Evolutionary conservation across 1,284 basidiomycete species (phyloP).

Genomic region (Leccinum solheimii): DNA sequence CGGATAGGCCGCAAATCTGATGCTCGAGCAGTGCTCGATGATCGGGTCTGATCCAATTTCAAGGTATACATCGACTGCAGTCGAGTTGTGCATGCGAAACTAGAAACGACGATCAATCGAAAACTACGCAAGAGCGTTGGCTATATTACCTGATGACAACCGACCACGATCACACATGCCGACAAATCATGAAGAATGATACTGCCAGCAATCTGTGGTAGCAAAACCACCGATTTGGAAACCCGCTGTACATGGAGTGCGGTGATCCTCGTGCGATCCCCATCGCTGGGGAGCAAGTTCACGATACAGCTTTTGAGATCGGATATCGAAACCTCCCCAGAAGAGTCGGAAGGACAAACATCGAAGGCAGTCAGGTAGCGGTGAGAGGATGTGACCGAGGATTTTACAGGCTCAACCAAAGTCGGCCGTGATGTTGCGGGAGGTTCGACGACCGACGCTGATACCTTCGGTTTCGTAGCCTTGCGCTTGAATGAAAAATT

Average conservation of each 20-base stretch:
- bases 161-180: conserved; percentile 62
- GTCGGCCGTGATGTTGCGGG: conserved; percentile 20
- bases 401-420: conserved; percentile 33
- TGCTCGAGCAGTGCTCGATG: conserved; percentile 66
- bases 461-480: conserved; percentile 27
- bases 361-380: conserved; percentile 41
- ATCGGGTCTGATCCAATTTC: conserved; percentile 67
- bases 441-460: conserved; percentile 6
- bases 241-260: conserved; percentile 61
- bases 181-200: conserved; percentile 64
- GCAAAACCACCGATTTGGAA: conserved; percentile 59
- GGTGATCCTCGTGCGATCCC: conserved; percentile 18
- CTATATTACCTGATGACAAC: conserved; percentile 71
- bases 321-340: conserved; percentile 54
- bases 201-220: conserved; percentile 67
- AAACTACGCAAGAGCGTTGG: neutral
- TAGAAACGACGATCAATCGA: conserved; percentile 32
- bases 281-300: conserved; percentile 47
- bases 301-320: conserved; percentile 66
- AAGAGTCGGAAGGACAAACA: conserved; percentile 30
- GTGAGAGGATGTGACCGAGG: conserved; percentile 43
- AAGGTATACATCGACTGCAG: conserved; percentile 59
- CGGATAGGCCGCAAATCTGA: conserved; percentile 66
- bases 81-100: conserved; percentile 81
- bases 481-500: conserved; percentile 76